These are phyloP conservation scores for Monascus purpureus DNA, from an alignment of 495 filamentous ascomycete species.

Conservation along the genomic window DNA sequence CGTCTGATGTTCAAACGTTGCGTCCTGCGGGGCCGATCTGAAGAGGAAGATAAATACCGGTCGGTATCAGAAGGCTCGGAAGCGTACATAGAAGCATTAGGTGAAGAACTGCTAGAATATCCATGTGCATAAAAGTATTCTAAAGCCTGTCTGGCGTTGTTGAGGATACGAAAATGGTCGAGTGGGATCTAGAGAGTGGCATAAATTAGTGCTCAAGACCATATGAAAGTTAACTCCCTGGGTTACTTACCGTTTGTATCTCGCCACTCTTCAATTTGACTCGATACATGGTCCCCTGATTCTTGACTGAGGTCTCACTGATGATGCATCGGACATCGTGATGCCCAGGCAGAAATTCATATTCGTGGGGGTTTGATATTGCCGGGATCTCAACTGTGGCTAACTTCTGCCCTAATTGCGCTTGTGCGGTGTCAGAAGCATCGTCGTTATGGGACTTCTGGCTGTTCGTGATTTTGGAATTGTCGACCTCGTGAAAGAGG, in stretches of 20 bases:
- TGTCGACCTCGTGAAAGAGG: too few species aligned
- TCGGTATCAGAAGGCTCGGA: too few species aligned
- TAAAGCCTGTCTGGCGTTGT: slow-evolving; percentile 20
- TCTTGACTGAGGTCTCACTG: slow-evolving; percentile 14
- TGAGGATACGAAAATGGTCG: slow-evolving; percentile 14
- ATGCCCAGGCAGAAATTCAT: slow-evolving; percentile 33
- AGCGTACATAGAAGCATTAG: slow-evolving; percentile 6
- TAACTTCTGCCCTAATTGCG: too few species aligned
- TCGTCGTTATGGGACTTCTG: too few species aligned
- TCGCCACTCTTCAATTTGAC: slow-evolving; percentile 35
- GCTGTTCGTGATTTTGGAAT: too few species aligned
- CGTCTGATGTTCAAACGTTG: not conserved
- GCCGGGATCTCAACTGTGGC: slow-evolving; percentile 26
- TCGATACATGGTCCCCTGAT: slow-evolving; percentile 18
- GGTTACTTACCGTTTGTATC: slow-evolving; percentile 24
- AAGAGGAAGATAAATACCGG: slow-evolving; percentile 1
- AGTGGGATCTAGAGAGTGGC: slow-evolving; percentile 12
- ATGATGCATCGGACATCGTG: slow-evolving; percentile 26
- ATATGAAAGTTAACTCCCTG: not conserved
- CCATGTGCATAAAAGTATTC: slow-evolving; percentile 9
- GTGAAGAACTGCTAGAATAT: slow-evolving; percentile 5
- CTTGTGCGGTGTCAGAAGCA: too few species aligned
- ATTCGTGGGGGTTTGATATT: slow-evolving; percentile 27
- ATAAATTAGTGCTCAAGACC: slow-evolving; percentile 5
- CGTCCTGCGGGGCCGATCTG: not conserved